phyloP scores from a whole-genome alignment of 2,329 filamentous ascomycete species.

The Pseudogymnoascus sp. region DNA sequence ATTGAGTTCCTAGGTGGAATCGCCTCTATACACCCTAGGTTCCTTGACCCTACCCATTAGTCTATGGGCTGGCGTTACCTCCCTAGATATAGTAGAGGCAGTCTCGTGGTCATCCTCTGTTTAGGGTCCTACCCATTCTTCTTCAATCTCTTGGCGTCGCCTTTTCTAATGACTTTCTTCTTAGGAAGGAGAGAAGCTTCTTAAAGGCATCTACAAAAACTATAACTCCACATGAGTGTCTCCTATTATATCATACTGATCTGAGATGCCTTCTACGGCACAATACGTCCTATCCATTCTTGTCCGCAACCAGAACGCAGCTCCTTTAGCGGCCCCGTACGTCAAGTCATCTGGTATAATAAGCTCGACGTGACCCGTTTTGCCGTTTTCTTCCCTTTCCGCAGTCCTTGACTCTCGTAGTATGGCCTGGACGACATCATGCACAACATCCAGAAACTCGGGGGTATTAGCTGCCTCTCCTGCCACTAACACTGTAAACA shows the following conservation, averaged over 20 bases:
- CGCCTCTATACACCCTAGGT: too few species aligned
- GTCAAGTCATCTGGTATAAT: not conserved
- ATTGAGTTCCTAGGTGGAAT: too few species aligned
- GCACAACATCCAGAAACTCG: not conserved
- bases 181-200: not conserved
- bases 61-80: too few species aligned
- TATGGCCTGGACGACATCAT: not conserved
- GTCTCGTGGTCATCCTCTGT: too few species aligned
- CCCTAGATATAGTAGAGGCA: too few species aligned
- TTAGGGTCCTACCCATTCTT: too few species aligned
- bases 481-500: not conserved
- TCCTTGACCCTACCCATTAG: too few species aligned
- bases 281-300: not conserved
- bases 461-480: not conserved
- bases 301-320: not conserved
- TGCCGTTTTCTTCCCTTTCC: not conserved
- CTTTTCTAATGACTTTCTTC: too few species aligned
- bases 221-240: not conserved
- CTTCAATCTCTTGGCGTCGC: too few species aligned
- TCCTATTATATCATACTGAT: not conserved
- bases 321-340: not conserved
- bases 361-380: not conserved
- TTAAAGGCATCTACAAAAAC: not conserved
- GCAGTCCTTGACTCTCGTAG: not conserved
- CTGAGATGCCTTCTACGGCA: not conserved